Evolutionary conservation across 176 grass and related monocot genomes (phyloP).

Genomic region (Cenchrus purpureus): DNA sequence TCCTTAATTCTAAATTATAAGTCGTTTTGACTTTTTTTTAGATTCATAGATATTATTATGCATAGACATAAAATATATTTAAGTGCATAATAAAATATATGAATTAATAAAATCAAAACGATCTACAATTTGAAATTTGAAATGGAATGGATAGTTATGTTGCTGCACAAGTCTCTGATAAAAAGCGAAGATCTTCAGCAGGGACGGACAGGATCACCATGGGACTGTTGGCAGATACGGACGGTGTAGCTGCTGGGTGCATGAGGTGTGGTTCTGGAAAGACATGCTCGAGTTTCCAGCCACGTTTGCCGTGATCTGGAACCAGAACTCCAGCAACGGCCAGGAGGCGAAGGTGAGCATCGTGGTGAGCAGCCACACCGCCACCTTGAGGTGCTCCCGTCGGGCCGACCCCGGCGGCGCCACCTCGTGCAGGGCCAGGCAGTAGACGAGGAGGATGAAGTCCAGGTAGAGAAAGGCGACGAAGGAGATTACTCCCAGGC

Average conservation of each 20-base stretch:
- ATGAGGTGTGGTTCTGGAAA: neutral
- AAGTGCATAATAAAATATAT: too few relatives aligned
- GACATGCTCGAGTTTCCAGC: neutral
- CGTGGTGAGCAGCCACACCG: neutral
- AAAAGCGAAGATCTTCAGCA: too few relatives aligned
- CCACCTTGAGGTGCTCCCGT: constrained; percentile 2
- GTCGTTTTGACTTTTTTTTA: too few relatives aligned
- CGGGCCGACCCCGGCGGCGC: neutral
- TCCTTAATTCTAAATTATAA: too few relatives aligned
- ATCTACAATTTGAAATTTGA: too few relatives aligned
- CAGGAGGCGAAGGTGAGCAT: neutral
- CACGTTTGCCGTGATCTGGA: neutral
- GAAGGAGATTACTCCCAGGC: neutral
- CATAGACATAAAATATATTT: too few relatives aligned
- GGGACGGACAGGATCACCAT: neutral
- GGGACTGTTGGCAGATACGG: neutral
- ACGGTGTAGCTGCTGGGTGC: neutral
- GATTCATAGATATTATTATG: too few relatives aligned
- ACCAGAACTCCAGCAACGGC: neutral
- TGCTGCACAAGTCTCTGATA: too few relatives aligned
- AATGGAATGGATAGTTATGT: too few relatives aligned
- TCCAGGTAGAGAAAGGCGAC: neutral
- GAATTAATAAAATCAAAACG: too few relatives aligned
- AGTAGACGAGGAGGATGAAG: neutral
- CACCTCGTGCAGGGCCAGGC: neutral